phyloP scores from a whole-genome alignment of 345 rosid species.

The Punica granatum region DNA sequence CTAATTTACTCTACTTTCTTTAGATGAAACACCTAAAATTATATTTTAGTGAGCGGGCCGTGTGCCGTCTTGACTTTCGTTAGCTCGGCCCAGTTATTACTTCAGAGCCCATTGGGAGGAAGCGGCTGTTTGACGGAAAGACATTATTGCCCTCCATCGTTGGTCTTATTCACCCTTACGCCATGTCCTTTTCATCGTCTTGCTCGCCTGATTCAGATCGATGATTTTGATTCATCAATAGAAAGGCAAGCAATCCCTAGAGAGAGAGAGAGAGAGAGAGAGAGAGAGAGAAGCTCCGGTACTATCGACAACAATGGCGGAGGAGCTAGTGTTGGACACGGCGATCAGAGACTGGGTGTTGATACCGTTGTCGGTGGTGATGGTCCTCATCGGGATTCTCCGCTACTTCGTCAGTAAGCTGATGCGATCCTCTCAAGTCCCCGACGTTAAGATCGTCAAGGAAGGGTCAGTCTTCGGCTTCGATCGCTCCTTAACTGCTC shows the following conservation, averaged over 20 bases:
- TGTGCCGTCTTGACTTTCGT: neutral
- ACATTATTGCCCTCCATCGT: neutral
- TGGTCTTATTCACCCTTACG: neutral
- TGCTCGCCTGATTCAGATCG: neutral
- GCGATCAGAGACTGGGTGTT: constrained; percentile 96
- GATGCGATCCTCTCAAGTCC: constrained; percentile 74
- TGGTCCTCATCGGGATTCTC: constrained; percentile 89
- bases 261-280: neutral
- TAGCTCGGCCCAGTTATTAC: neutral
- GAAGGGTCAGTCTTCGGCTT: constrained; percentile 53
- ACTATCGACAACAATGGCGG: constrained; percentile 49
- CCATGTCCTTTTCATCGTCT: neutral
- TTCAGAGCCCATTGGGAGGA: neutral
- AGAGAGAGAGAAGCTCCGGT: neutral
- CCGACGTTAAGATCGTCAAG: constrained; percentile 71
- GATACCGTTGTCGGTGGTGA: constrained; percentile 84
- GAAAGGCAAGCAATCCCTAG: constrained; percentile 2
- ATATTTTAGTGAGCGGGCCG: too few relatives aligned
- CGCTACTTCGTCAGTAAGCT: constrained; percentile 84
- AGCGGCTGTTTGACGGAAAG: neutral
- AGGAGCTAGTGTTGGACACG: constrained; percentile 87
- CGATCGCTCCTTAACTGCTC: neutral
- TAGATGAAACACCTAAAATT: too few relatives aligned
- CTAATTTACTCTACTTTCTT: too few relatives aligned
- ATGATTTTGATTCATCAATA: neutral